Base-by-base conservation (phyloP, 768 basidiomycete species). In the Leccinum subtestaceum region DNA sequence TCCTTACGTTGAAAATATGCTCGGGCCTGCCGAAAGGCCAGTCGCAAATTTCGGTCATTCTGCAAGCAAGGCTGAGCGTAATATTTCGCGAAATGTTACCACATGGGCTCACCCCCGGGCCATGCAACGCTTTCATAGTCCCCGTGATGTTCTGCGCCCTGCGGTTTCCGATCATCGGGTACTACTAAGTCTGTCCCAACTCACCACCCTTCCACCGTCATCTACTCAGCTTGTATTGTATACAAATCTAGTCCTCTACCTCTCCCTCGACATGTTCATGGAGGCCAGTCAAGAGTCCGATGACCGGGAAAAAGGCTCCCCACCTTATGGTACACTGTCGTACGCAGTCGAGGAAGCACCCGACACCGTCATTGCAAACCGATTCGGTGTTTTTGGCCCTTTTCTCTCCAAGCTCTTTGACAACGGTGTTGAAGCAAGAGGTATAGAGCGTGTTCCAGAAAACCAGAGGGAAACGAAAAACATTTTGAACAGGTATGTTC, bases 371-470 rank as follows among this genome's bases (percentile, higher is more conserved):
- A 68, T 76, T 29, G 66, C 62, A 19, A 61, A 61, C 27, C 67
- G 74, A 15, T 78, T 73, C 53, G 68, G 72, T 32, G 57, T 50
- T 31, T 57, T 73, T 34, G 72, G 71, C 1, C 73, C 71, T 3
- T 32, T 75, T 43, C 65, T 79, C 23, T 64, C 69, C 47, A 76
- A 66, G 63, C 69, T 82, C 12, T 81, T 82, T 65, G 69, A 73
- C 15, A 77, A 70, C 54, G 82, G 81, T 50, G 79, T 84, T 19
- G 83, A 84, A 66, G 81, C 81, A 5, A 71, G 80, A 67, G 83
- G 83, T 19, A 78, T 84, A 6, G 83, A 83, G 60, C 78, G 82
- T 12, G 78, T 84, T 0, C 80, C 79, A 15, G 83, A 84, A 64
- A 67, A 78, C 57, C 76, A 82, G 67, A 64, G 80, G 59, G 76